Evolutionary conservation across 1,139 yeast genomes (phyloP), one percentile per base, ranked within the genome.

Genomic region (Casaregolazyma lundiana): DNA sequence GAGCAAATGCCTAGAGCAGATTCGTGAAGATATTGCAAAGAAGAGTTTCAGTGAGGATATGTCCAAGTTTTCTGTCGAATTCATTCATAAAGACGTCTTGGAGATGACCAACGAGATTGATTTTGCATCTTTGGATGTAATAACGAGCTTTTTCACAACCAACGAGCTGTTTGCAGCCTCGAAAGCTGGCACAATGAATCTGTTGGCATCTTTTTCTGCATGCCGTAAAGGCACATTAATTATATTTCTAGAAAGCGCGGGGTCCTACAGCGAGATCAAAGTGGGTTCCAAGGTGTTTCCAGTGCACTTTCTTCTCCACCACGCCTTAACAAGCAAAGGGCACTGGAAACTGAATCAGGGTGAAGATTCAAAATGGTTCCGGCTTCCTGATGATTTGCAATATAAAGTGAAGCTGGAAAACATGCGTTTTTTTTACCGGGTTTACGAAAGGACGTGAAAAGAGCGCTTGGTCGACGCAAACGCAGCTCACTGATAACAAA

Each of bases 171-270:
- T 88, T 62, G 75, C 83, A 8, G 88, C 80, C 50, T 77, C 86
- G 52, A 78, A 78, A 56, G 69, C 77, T 0, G 78, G 73, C 42
- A 77, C 94, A 1, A 75, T 86, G 40, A 68, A 72, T 43, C 74
- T 85, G 46, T 69, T 88, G 46, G 83, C 62, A 61, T 30, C 67
- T 75, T 53, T 81, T 71, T 52, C 52, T 56, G 19, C 56, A 59
- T 47, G 86, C 86, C 62, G 61, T 61, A 36, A 64, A 1, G 94
- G 89, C 0, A 66, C 87, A 15, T 65, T 76, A 30, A 66, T 88
- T 34, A 69, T 88, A 41, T 78, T 88, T 35, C 80, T 87, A 1
- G 96, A 88, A 59, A 83, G 94, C 66, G 96, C 96, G 0, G 96
- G 96, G 0, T 84, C 95, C 3, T 88, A 82, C 63, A 85, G 95